Percentiles rank a stretch among this genome's conserved stretches.
These are phyloP conservation scores for Fusarium falciforme DNA, from an alignment of 2,329 filamentous ascomycete genomes.

Conservation along the genomic window DNA sequence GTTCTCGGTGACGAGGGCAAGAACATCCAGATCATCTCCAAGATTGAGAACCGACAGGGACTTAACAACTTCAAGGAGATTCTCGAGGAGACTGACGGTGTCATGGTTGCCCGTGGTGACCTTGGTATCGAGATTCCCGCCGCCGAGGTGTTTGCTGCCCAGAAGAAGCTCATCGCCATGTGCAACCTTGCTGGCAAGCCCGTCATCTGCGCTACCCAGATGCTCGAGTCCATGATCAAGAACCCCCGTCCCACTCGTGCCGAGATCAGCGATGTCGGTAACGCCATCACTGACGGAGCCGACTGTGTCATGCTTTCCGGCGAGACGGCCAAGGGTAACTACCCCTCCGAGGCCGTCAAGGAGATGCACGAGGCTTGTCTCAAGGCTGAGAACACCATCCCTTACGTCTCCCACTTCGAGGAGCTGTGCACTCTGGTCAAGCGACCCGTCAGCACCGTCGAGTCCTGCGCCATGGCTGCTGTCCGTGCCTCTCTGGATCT, in stretches of 20 bases:
- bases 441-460: conserved; percentile 86
- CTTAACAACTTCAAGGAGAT: conserved; percentile 99
- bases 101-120: conserved; percentile 99
- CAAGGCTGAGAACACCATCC: conserved; percentile 96
- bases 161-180: conserved; percentile 99
- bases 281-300: conserved; percentile 95
- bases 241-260: conserved; percentile 98
- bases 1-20: conserved; percentile 92
- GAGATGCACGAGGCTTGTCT: conserved; percentile 99
- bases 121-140: conserved; percentile 96
- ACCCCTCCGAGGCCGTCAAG: conserved; percentile 89
- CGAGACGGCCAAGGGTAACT: conserved; percentile 97
- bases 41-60: conserved; percentile 99
- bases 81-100: conserved; percentile 93
- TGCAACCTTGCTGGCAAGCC: conserved; percentile 99
- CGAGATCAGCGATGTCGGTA: conserved; percentile 98
- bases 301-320: conserved; percentile 99
- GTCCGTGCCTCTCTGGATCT: conserved; percentile 96
- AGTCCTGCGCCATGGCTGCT: conserved; percentile 97
- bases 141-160: conserved; percentile 97
- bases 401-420: conserved; percentile 96
- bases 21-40: conserved; percentile 99
- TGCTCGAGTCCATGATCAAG: conserved; percentile 99
- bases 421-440: conserved; percentile 88
- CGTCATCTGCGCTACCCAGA: conserved; percentile 98